Base-by-base conservation (phyloP, 257 asterid genomes). In the Nyctanthes arbortristis region DNA sequence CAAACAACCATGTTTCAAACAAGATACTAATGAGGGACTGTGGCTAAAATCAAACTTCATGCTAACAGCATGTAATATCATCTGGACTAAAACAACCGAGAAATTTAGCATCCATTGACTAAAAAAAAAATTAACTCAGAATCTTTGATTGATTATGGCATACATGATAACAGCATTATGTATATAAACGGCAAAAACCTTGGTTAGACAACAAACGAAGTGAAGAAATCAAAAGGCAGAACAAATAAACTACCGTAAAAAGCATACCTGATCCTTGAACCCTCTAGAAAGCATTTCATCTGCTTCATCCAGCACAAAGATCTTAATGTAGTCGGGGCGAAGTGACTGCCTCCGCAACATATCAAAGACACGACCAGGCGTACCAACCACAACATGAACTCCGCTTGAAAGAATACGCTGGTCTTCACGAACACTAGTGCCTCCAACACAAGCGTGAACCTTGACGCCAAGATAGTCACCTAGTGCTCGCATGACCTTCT, bases 251-350 rank as follows among this genome's bases (percentile, higher is more conserved):
- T 36, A 56, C 32, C 34, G 25, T 13, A 45, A 73, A 77, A 63
- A 1, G 1, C 57, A 2, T 40, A 81, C 85, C 83, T 81, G 86
- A 65, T 81, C 86, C 68, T 81, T 81, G 59, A 78, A 78, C 35
- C 86, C 86, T 62, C 86, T 72, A 37, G 86, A 81, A 57, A 81
- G 86, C 86, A 81, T 81, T 67, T 81, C 86, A 78, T 81, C 86
- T 66, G 86, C 86, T 66, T 81, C 86, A 61, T 81, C 86, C 24
- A 81, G 27, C 54, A 81, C 86, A 61, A 81, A 81, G 78, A 81
- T 81, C 79, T 78, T 81, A 63, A 78, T 81, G 60, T 64, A 33
- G 57, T 77, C 83, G 27, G 86, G 83, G 43, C 81, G 85, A 64
- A 81, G 85, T 11, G 85, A 77, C n/a, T 78, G 78, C 52, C 85